Base-by-base conservation (phyloP, 352 stramenopile species). In the Phytophthora macrochlamydospora region DNA sequence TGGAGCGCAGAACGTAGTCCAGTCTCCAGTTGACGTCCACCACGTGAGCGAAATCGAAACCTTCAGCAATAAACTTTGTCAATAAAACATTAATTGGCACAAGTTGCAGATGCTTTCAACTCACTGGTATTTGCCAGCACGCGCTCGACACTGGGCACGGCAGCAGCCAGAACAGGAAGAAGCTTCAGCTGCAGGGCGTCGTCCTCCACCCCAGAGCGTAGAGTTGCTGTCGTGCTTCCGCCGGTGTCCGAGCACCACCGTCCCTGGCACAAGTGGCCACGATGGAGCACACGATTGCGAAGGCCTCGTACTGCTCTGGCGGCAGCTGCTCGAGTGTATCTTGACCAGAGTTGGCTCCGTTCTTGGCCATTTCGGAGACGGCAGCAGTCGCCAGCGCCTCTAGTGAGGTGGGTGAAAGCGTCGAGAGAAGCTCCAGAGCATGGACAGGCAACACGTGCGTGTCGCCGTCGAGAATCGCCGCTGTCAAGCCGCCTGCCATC, bases 41-140 rank as follows among this genome's bases (percentile, higher is more conserved):
- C 13, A 94, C 73, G 4, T 91, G 75, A n/a, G 83, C 76, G 33
- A 91, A 87, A 69, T 92, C 82, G 63, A 91, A 89, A 53, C 71
- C 85, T 93, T 31, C 29, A 56, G 32, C 14, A 55, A 9, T 14
- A 51, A 18, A 38, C 18, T 24, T 24, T 24, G 18, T 24, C 18
- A 24, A 24, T 24, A 24, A 24, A 24, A 24, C 18, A 24, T 24
- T 24, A 24, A 24, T 24, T 24, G 18, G 18, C 18, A 24, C 18
- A 24, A 24, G 18, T 40, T 40, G 18, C 13, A 24, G 53, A 12
- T 31, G 12, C 28, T 37, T 51, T 24, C 9, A 46, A 51, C 75
- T 9, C 42, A 85, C 77, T 74, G 29, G 65, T 70, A 44, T 71
- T 67, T 52, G 77, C 63, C 13, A 85, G 69, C 40, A 83, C 65